Conservation (phyloP, 495 filamentous ascomycete genomes). For the Cryomyces antarcticus region DNA sequence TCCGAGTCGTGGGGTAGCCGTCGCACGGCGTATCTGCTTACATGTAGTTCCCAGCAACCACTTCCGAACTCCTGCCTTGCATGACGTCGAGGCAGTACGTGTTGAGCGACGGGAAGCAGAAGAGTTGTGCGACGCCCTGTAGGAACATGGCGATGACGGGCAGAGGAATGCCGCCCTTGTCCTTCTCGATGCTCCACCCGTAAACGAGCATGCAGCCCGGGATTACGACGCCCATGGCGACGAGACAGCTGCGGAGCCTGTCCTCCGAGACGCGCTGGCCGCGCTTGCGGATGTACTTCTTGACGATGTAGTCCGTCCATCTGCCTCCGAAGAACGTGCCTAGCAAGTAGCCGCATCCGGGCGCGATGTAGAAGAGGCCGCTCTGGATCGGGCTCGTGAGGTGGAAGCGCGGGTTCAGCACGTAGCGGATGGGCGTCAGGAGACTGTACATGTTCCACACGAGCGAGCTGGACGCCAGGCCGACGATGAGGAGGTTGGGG, state of each 20-base stretch:
- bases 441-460: slow-evolving; percentile 28
- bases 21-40: too few species aligned
- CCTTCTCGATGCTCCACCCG: slow-evolving; percentile 50
- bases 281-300: slow-evolving; percentile 38
- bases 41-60: slow-evolving; percentile 40
- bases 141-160: slow-evolving; percentile 51
- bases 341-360: slow-evolving; percentile 45
- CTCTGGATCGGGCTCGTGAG: slow-evolving; percentile 43
- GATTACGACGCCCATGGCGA: slow-evolving; percentile 37
- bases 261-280: slow-evolving; percentile 19
- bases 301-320: slow-evolving; percentile 46
- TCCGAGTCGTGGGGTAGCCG: too few species aligned
- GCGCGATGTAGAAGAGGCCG: slow-evolving; percentile 55
- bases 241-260: slow-evolving; percentile 37
- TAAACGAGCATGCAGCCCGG: slow-evolving; percentile 49
- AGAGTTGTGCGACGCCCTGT: slow-evolving; percentile 51
- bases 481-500: slow-evolving; percentile 43
- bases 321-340: slow-evolving; percentile 54
- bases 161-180: slow-evolving; percentile 42
- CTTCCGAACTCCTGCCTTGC: slow-evolving; percentile 41
- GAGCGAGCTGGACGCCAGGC: slow-evolving; percentile 28
- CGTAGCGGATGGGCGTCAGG: slow-evolving; percentile 53
- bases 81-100: slow-evolving; percentile 63
- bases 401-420: slow-evolving; percentile 51
- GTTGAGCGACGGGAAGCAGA: slow-evolving; percentile 53